Base-by-base conservation (phyloP, 1,284 basidiomycete species). In the Coriolopsis trogii region DNA sequence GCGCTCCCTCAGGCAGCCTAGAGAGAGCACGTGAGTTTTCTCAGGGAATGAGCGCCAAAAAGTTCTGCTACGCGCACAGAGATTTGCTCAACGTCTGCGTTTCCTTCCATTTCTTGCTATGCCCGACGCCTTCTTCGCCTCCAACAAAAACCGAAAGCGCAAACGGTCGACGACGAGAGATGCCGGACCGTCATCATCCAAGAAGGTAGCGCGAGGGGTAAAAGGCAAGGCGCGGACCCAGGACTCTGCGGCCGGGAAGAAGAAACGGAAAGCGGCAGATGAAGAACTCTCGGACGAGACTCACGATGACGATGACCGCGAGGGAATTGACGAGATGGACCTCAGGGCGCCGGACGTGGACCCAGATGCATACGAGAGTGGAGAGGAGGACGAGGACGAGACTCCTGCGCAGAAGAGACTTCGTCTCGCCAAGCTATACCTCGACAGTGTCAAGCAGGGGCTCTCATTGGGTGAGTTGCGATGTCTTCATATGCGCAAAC, bases 361-460 rank as follows among this genome's bases (percentile, higher is more conserved):
- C 53, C 73, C 72, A 16, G 77, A 75, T 47, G 66, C 66, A 38
- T 70, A 70, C 21, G 79, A 77, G 39, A 88, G 85, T 63, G 85
- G 78, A 5, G 91, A 93, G 44, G 93, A 94, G 63, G 86, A 93
- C 59, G 82, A 87, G 55, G 80, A 88, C 60, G 93, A 99, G 76
- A 98, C 95, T 1, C 93, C 95, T 0, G 95, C 94, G 0, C 88
- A 96, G 77, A 98, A 99, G 71, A 76, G 96, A 51, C 77, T 99
- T 10, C 75, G 97, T 51, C 73, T 99, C 23, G 95, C 96, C 3
- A 89, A 93, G 68, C 73, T 95, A 58, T 98, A 99, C 70, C 73
- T 99, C 39, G 86, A 95, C 52, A 88, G 81, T 51, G 85, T 98
- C 15, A 90, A 91, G 68, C 84, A 90, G 56, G 79, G 78, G 16